These are phyloP conservation scores for Ophiosphaerella herpotricha DNA, from an alignment of 2,329 filamentous ascomycete species.

Conservation along the genomic window DNA sequence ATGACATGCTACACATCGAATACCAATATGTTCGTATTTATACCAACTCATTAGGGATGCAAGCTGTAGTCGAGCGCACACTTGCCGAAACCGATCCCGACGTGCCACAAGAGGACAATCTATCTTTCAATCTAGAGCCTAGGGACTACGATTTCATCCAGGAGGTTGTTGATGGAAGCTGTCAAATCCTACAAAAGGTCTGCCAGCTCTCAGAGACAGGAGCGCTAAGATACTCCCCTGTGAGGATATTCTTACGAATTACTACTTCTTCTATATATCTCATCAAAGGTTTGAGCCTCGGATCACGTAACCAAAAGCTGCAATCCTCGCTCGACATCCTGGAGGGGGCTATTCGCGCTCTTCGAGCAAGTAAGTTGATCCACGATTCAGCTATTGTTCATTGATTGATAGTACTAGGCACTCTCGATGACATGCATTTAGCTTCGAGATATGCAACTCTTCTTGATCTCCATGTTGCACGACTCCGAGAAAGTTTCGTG, in stretches of 20 bases:
- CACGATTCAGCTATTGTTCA: background rate
- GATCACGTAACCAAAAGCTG: slow-evolving; percentile 55
- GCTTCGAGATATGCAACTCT: slow-evolving; percentile 57
- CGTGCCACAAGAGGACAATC: slow-evolving; percentile 44
- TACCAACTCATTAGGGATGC: slow-evolving; percentile 57
- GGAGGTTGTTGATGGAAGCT: slow-evolving; percentile 60
- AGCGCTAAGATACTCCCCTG: slow-evolving; percentile 57
- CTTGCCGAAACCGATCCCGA: slow-evolving; percentile 47
- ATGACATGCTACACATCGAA: slow-evolving; percentile 59
- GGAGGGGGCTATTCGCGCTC: slow-evolving; percentile 54
- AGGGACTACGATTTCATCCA: slow-evolving; percentile 61
- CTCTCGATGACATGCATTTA: slow-evolving; percentile 58
- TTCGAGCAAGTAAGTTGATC: slow-evolving; percentile 47
- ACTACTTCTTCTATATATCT: slow-evolving; percentile 62
- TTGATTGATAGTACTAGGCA: slow-evolving; percentile 30
- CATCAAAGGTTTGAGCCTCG: slow-evolving; percentile 57
- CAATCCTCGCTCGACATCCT: slow-evolving; percentile 55
- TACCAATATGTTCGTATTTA: slow-evolving; percentile 53
- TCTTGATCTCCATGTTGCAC: slow-evolving; percentile 49
- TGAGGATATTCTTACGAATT: slow-evolving; percentile 59
- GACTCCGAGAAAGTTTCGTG: slow-evolving; percentile 44
- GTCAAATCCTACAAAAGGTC: slow-evolving; percentile 57
- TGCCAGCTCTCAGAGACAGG: slow-evolving; percentile 54
- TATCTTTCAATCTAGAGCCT: slow-evolving; percentile 52
- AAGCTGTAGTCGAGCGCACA: slow-evolving; percentile 61